These are phyloP conservation scores for Senna siamea DNA, from an alignment of 306 rosid species.

Conservation along the genomic window DNA sequence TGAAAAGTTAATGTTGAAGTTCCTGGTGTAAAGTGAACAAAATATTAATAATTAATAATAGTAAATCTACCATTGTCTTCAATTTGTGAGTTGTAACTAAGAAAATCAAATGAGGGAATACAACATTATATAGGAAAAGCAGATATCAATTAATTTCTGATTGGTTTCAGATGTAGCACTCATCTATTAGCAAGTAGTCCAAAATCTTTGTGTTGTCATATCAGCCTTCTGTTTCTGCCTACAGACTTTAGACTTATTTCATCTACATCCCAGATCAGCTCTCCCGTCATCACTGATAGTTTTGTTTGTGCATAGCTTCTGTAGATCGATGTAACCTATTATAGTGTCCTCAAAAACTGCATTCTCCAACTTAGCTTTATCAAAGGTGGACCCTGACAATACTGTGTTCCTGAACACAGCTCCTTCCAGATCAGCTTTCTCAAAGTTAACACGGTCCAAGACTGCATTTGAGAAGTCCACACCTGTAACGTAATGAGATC, in stretches of 20 bases:
- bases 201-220: constrained; percentile 29
- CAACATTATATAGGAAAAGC: constrained; percentile 16
- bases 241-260: constrained; percentile 16
- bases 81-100: background rate
- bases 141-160: constrained; percentile 25
- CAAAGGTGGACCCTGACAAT: constrained; percentile 86
- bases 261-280: constrained; percentile 83
- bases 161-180: constrained; percentile 33
- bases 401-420: constrained; percentile 78
- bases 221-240: constrained; percentile 8
- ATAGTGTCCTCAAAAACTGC: constrained; percentile 92
- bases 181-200: constrained; percentile 35
- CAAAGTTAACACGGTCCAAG: constrained; percentile 86
- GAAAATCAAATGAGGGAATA: constrained; percentile 18
- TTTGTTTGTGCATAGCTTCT: constrained; percentile 79
- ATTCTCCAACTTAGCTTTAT: constrained; percentile 71
- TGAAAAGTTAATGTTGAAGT: no score
- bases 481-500: constrained; percentile 52
- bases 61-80: constrained; percentile 25
- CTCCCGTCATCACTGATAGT: constrained; percentile 65
- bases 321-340: constrained; percentile 91
- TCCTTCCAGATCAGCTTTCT: constrained; percentile 90
- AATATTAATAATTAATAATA: background rate
- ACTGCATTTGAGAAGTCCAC: constrained; percentile 91
- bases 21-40: no score